A percentile compares a stretch with the other conserved stretches of the same genome.
These are phyloP conservation scores for Scytalidium lignicola DNA, from an alignment of 2,329 filamentous ascomycete species.

Conservation along the genomic window DNA sequence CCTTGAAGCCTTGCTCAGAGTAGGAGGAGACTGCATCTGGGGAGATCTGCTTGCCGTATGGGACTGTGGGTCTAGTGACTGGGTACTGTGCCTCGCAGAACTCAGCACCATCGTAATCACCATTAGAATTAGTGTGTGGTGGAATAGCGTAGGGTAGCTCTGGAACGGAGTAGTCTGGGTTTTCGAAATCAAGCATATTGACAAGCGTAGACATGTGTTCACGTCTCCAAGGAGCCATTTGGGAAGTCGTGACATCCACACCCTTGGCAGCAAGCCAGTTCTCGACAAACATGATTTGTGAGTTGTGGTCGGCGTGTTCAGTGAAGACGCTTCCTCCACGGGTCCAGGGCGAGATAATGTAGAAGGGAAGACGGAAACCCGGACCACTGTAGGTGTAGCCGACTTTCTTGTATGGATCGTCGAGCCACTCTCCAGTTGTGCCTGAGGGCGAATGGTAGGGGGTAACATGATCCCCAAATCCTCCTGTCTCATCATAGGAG, in stretches of 20 bases:
- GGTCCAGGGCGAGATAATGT: conserved; percentile 51
- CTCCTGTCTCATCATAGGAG: conserved; percentile 48
- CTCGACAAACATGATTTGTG: conserved; percentile 49
- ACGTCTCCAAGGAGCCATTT: conserved; percentile 42
- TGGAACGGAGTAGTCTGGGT: conserved; percentile 45
- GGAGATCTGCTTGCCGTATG: conserved; percentile 38
- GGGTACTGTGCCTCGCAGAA: conserved; percentile 37
- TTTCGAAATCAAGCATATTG: conserved; percentile 39
- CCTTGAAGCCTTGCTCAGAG: conserved; percentile 51
- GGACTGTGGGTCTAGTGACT: conserved; percentile 36
- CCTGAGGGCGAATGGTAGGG: conserved; percentile 45
- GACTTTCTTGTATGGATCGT: conserved; percentile 37
- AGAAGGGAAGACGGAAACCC: conserved; percentile 46
- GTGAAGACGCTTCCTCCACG: conserved; percentile 47
- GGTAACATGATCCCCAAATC: conserved; percentile 50
- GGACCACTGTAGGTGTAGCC: conserved; percentile 38
- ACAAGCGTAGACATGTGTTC: conserved; percentile 43
- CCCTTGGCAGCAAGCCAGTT: conserved; percentile 42
- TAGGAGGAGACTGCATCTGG: conserved; percentile 29
- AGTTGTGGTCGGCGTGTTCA: conserved; percentile 49
- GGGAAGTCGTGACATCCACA: conserved; percentile 31
- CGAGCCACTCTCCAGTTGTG: conserved; percentile 46
- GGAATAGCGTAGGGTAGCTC: conserved; percentile 36
- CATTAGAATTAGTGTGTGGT: conserved; percentile 36
- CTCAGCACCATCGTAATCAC: conserved; percentile 40